phyloP scores from a whole-genome alignment of 257 asterid genomes.

The Fraxinus quadrangulata region DNA sequence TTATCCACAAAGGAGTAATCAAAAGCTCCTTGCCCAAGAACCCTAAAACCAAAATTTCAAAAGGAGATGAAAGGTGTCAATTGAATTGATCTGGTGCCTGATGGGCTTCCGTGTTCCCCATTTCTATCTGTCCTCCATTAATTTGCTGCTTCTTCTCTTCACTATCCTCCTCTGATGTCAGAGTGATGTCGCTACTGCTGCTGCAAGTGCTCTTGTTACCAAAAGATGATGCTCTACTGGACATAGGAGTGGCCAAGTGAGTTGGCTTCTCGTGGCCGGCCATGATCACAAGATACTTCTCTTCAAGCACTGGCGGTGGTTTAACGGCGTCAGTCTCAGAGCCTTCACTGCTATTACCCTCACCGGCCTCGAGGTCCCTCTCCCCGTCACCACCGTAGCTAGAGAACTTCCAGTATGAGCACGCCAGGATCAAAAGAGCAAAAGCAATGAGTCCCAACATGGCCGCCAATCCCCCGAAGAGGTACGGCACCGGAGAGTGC shows the following conservation, averaged over 20 bases:
- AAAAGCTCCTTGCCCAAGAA: slow-evolving; percentile 19
- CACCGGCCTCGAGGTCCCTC: slow-evolving; percentile 55
- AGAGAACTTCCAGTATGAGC: slow-evolving; percentile 80
- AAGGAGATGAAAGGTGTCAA: background rate
- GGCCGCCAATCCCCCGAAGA: slow-evolving; percentile 88
- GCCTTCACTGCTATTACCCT: slow-evolving; percentile 26
- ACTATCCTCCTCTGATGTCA: slow-evolving; percentile 30
- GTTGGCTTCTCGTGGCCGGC: slow-evolving; percentile 88
- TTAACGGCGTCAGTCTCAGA: slow-evolving; percentile 22
- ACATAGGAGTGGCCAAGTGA: slow-evolving; percentile 75
- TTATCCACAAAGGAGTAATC: background rate
- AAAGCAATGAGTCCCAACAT: slow-evolving; percentile 87
- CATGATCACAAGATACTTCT: slow-evolving; percentile 83
- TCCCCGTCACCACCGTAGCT: slow-evolving; percentile 52
- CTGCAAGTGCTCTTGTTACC: slow-evolving; percentile 47
- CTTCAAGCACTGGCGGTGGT: slow-evolving; percentile 50
- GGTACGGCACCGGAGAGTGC: slow-evolving; percentile 95
- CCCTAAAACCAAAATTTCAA: slow-evolving; percentile 1
- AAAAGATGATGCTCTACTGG: slow-evolving; percentile 65
- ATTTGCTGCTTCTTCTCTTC: slow-evolving; percentile 27
- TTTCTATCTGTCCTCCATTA: slow-evolving; percentile 27
- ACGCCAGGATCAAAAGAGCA: slow-evolving; percentile 76
- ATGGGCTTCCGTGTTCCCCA: slow-evolving; percentile 20
- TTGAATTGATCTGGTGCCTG: slow-evolving; percentile 11
- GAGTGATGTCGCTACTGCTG: slow-evolving; percentile 29